Percentiles rank a stretch among this genome's conserved stretches.
Evolutionary conservation across 2,329 filamentous ascomycete genomes (phyloP).

Genomic region (Nannizziopsis barbatae): DNA sequence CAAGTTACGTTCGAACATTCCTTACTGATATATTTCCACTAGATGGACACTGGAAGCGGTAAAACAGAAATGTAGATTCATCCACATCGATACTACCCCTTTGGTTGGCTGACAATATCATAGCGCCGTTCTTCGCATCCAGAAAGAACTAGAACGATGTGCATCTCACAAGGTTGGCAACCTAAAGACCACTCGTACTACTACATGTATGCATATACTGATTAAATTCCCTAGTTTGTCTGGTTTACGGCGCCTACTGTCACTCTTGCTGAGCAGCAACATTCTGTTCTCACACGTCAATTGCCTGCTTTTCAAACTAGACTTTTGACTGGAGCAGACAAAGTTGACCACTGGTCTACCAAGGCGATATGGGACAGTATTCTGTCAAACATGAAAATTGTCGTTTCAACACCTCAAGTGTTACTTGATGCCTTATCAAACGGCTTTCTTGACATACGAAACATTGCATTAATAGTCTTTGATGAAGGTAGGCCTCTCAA

Average conservation of each 20-base stretch:
- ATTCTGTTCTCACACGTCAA: constrained; percentile 47
- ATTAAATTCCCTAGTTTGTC: constrained; percentile 31
- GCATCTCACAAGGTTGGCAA: constrained; percentile 44
- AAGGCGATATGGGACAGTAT: constrained; percentile 56
- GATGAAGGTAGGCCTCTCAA: constrained; percentile 56
- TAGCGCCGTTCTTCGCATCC: constrained; percentile 58
- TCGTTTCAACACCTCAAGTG: constrained; percentile 67
- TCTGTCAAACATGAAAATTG: constrained; percentile 54
- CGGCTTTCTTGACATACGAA: constrained; percentile 56
- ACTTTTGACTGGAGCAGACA: constrained; percentile 56
- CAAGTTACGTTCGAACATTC: no score
- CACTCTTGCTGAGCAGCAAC: constrained; percentile 56
- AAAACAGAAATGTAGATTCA: constrained; percentile 59
- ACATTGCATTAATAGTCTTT: constrained; percentile 60
- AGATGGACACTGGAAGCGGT: constrained; percentile 73
- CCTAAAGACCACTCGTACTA: neutral
- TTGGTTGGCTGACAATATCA: neutral
- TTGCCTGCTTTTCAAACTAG: constrained; percentile 48
- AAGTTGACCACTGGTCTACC: constrained; percentile 62
- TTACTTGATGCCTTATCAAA: constrained; percentile 63
- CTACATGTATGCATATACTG: constrained; percentile 10
- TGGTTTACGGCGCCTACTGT: constrained; percentile 69
- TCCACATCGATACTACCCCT: neutral
- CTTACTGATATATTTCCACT: constrained; percentile 5
- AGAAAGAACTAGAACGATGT: constrained; percentile 49